These are phyloP conservation scores for Saccharomycopsis sp. DNA, from an alignment of 805 yeast species.

Conservation along the genomic window DNA sequence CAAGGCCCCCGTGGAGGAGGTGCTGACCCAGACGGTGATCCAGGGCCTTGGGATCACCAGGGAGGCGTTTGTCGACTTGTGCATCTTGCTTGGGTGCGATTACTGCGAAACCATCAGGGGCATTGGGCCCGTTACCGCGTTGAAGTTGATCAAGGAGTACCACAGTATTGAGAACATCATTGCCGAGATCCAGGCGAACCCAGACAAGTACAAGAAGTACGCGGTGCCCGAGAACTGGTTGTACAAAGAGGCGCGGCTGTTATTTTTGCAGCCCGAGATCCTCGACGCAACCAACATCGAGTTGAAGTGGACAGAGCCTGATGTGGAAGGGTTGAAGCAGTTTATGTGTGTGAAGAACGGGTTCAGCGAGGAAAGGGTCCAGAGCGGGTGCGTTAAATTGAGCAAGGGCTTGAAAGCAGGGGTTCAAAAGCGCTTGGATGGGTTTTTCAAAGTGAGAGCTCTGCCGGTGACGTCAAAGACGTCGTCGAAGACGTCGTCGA, in stretches of 20 bases:
- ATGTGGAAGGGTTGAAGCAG: constrained; percentile 71
- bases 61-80: constrained; percentile 76
- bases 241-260: constrained; percentile 72
- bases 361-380: constrained; percentile 85
- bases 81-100: constrained; percentile 93
- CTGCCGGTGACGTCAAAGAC: neutral
- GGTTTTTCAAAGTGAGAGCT: constrained; percentile 46
- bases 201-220: constrained; percentile 47
- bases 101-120: constrained; percentile 94
- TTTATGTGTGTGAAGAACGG: constrained; percentile 84
- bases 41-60: constrained; percentile 69
- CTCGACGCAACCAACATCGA: constrained; percentile 48
- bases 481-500: neutral
- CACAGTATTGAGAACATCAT: constrained; percentile 73
- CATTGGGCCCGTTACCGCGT: constrained; percentile 92
- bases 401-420: constrained; percentile 77
- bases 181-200: constrained; percentile 40
- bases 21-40: constrained; percentile 55
- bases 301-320: constrained; percentile 84
- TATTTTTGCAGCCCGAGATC: constrained; percentile 80
- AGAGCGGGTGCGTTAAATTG: constrained; percentile 77
- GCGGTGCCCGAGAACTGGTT: constrained; percentile 95
- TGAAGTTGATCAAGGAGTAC: constrained; percentile 79
- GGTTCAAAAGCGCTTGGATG: constrained; percentile 86
- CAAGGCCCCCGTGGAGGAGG: constrained; percentile 85